phyloP scores from a whole-genome alignment of 192 early-diverging fungal species.

The Kickxella alabastrina region DNA sequence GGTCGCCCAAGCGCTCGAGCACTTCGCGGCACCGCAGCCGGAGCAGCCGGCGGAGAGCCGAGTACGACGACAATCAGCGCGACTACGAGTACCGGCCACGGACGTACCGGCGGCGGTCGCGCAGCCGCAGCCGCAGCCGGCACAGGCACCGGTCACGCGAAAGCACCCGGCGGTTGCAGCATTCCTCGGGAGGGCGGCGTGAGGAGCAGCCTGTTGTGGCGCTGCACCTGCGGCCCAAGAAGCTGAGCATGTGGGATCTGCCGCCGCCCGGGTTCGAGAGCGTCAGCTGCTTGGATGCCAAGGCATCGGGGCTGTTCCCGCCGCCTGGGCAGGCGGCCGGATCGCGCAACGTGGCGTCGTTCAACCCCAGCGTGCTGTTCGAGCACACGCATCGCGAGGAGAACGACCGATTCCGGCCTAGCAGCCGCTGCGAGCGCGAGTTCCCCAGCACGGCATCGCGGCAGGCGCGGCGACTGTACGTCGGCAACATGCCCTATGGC shows the following conservation, averaged over 20 bases:
- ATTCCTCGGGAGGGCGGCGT: no score
- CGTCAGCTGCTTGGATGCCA: constrained; percentile 81
- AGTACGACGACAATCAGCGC: constrained; percentile 46
- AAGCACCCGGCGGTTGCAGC: constrained; percentile 36
- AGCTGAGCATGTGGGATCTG: constrained; percentile 90
- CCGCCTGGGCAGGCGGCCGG: constrained; percentile 34
- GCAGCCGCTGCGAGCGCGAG: constrained; percentile 44
- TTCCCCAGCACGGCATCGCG: constrained; percentile 54
- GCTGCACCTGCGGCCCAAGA: constrained; percentile 69
- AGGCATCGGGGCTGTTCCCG: constrained; percentile 67
- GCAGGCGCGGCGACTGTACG: constrained; percentile 85
- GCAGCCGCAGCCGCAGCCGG: constrained; percentile 41
- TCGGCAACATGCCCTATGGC: constrained; percentile 82
- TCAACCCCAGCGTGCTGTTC: constrained; percentile 35
- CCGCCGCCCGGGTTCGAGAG: constrained; percentile 85
- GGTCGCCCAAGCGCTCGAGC: constrained; percentile 25
- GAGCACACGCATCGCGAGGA: constrained; percentile 54
- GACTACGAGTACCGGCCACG: constrained; percentile 48
- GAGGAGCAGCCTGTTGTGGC: constrained; percentile 55
- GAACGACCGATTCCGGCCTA: constrained; percentile 38
- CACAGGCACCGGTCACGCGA: constrained; percentile 38
- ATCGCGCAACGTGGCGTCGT: constrained; percentile 43
- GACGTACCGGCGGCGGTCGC: constrained; percentile 46
- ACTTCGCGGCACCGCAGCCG: constrained; percentile 31
- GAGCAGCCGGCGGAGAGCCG: constrained; percentile 34